Conservation (phyloP, 208 protist species). For the Crithidia mellificae region DNA sequence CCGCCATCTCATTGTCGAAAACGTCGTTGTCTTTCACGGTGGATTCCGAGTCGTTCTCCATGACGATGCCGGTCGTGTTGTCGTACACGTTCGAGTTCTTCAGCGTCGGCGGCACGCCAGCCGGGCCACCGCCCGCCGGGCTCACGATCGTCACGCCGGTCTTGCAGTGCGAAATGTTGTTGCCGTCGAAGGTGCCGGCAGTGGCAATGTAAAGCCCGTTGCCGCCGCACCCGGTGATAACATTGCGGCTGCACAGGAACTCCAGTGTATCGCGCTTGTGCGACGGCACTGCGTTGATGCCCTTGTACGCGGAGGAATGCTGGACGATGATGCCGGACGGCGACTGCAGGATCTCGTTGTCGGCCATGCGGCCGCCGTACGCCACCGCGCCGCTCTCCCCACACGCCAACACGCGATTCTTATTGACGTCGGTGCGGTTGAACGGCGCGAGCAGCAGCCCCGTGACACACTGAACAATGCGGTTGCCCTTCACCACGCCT, state of each 20-base stretch:
- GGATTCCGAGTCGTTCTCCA: conserved; percentile 50
- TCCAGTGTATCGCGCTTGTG: conserved; percentile 43
- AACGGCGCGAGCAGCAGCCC: conserved; percentile 56
- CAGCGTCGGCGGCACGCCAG: conserved; percentile 25
- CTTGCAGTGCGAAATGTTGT: conserved; percentile 67
- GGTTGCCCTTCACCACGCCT: conserved; percentile 49
- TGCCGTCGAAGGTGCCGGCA: conserved; percentile 57
- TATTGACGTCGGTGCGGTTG: conserved; percentile 48
- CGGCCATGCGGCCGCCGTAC: conserved; percentile 64
- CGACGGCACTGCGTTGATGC: conserved; percentile 55
- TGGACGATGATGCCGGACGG: conserved; percentile 63
- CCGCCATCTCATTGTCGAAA: conserved; percentile 76
- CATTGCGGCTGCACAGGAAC: conserved; percentile 55
- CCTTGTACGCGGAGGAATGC: conserved; percentile 52
- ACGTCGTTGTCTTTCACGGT: conserved; percentile 71
- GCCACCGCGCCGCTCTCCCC: conserved; percentile 57
- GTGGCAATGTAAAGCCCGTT: conserved; percentile 66
- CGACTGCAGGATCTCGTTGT: conserved; percentile 63
- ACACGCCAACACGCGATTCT: conserved; percentile 57
- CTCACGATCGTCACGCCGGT: conserved; percentile 56
- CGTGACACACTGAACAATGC: conserved; percentile 46
- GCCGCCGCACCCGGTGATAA: conserved; percentile 47
- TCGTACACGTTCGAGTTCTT: conserved; percentile 69
- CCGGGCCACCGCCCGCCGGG: conserved; percentile 14
- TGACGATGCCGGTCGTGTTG: conserved; percentile 53